Evolutionary conservation across 208 protist species (phyloP), one percentile per base, ranked within the genome.

Genomic region (Trypanosoma caninum): DNA sequence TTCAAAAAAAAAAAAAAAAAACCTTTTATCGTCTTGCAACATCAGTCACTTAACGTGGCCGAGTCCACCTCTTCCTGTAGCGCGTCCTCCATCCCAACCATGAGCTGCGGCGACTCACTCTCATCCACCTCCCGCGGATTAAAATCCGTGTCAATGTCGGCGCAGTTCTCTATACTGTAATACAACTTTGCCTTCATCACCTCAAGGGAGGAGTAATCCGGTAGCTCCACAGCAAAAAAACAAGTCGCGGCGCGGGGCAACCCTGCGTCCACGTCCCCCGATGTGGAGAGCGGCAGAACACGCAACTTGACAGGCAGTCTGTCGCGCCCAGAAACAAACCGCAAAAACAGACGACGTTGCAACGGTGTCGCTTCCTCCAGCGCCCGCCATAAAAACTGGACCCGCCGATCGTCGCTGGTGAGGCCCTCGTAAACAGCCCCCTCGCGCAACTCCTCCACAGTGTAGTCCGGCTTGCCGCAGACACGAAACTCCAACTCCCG

Each of bases 121-220:
- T 85, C 82, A 55, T 94, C 82, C 25, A 85, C 79, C 44, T 82
- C 75, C 18, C 78, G 78, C 11, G 88, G 90, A 48, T 83, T 80
- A 62, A 97, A 97, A 69, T 97, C 92, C 13, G 86, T 94, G 75
- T 98, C 97, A 61, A 99, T 98, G 57, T 94, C 89, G 6, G 73
- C 74, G 58, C 97, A 99, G 75, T 98, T 94, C 54, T 93, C 82
- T 51, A 98, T 97, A 59, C 95, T 95, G 80, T 98, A 98, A 57
- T 91, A 92, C 23, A 99, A 81, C 67, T 97, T 97, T 37, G 72
- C 68, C 71, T 91, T 92, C 82, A 98, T 88, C 22, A 97, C 81
- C n/a, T 96, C 91, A 14, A 97, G 64, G 0, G 78, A 85, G 58
- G 84, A 93, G 76, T 99, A 99, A 62, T 96, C 80, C 7, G 97